Conservation (phyloP, 2,329 filamentous ascomycete species). For the Paraphaeosphaeria minitans region DNA sequence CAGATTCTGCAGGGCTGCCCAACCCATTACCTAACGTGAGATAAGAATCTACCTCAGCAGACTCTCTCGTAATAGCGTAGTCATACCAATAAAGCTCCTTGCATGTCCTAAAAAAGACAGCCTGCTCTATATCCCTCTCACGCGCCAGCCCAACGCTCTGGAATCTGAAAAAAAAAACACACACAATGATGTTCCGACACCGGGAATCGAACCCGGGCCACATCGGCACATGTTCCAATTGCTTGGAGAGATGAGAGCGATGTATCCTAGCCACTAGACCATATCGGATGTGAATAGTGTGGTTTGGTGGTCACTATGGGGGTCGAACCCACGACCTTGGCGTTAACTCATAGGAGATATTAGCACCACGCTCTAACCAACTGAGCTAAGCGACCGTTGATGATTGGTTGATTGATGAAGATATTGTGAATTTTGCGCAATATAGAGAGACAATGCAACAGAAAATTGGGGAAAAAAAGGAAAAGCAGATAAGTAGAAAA, state of each 20-base stretch:
- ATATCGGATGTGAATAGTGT: neutral
- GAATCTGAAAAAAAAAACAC: neutral
- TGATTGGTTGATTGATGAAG: conserved; percentile 1
- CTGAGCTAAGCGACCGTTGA: neutral
- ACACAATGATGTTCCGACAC: neutral
- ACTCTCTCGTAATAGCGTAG: no score
- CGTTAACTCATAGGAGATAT: neutral
- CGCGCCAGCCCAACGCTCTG: no score
- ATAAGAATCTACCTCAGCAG: no score
- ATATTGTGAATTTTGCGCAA: no score
- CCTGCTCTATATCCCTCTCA: no score
- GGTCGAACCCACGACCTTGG: conserved; percentile 1
- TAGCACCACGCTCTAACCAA: conserved; percentile 2
- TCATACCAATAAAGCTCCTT: no score
- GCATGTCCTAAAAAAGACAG: no score
- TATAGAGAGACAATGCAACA: no score
- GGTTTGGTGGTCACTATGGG: neutral
- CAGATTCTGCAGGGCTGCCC: no score
- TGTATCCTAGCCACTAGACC: neutral
- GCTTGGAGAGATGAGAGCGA: neutral
- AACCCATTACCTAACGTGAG: no score
- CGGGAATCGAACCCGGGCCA: neutral
- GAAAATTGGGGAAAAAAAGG: neutral
- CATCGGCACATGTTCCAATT: neutral
- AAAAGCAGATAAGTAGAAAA: no score